Percentiles rank a stretch among this genome's conserved stretches.
phyloP scores from a whole-genome alignment of 257 asterid species.

The Verbena officinalis region DNA sequence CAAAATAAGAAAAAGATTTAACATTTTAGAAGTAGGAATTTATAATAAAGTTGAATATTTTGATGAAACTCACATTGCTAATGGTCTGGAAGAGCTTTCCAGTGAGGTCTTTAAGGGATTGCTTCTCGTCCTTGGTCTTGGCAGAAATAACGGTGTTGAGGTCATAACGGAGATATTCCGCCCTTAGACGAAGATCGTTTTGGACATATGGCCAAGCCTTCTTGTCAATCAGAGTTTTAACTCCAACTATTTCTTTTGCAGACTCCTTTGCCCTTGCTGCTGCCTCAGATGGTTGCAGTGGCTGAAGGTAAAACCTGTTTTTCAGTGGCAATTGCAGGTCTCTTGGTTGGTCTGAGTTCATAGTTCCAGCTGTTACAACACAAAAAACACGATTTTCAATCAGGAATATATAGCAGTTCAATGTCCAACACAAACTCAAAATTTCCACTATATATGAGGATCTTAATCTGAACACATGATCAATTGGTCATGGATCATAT shows the following conservation, averaged over 20 bases:
- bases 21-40: no score
- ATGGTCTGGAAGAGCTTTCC: slow-evolving; percentile 67
- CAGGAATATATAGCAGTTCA: no score
- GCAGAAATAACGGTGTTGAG: slow-evolving; percentile 85
- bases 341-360: slow-evolving; percentile 86
- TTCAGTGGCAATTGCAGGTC: slow-evolving; percentile 71
- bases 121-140: slow-evolving; percentile 76
- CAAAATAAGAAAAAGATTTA: no score
- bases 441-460: no score
- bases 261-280: slow-evolving; percentile 80
- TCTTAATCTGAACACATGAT: no score
- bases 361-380: slow-evolving; percentile 69
- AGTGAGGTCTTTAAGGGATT: slow-evolving; percentile 61
- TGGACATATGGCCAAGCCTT: slow-evolving; percentile 97
- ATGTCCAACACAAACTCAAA: no score
- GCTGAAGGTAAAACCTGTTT: slow-evolving; percentile 75
- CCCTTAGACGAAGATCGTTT: slow-evolving; percentile 76
- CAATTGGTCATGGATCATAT: no score
- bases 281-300: slow-evolving; percentile 74
- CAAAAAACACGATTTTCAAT: background rate
- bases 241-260: slow-evolving; percentile 74
- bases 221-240: slow-evolving; percentile 65
- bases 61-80: slow-evolving; percentile 43
- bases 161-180: slow-evolving; percentile 78
- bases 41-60: no score